These are phyloP conservation scores for Corinectria fuckeliana DNA, from an alignment of 2,329 filamentous ascomycete species.

Conservation along the genomic window DNA sequence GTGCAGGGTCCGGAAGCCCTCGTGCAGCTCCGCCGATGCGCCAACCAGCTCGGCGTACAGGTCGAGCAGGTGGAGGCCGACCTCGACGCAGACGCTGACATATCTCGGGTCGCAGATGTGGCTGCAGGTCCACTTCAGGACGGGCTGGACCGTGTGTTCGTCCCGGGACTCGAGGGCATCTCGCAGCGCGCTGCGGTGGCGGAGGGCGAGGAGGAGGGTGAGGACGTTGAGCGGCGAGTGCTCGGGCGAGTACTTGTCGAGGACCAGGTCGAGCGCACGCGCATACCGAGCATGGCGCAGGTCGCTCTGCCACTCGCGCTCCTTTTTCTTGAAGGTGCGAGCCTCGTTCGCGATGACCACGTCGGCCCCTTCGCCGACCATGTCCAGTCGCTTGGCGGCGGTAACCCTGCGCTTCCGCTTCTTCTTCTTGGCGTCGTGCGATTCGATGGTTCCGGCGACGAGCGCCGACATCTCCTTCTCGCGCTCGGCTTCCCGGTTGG, in stretches of 20 bases:
- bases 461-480: slow-evolving; percentile 87
- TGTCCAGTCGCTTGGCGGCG: slow-evolving; percentile 69
- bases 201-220: slow-evolving; percentile 81
- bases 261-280: slow-evolving; percentile 78
- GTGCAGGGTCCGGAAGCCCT: slow-evolving; percentile 72
- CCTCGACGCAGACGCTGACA: slow-evolving; percentile 80
- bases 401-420: slow-evolving; percentile 68
- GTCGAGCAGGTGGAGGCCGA: slow-evolving; percentile 82
- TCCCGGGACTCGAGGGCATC: slow-evolving; percentile 82
- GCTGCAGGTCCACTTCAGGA: slow-evolving; percentile 82
- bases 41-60: slow-evolving; percentile 84
- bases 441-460: slow-evolving; percentile 77
- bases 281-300: slow-evolving; percentile 80
- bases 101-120: slow-evolving; percentile 85
- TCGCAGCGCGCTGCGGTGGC: slow-evolving; percentile 85
- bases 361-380: slow-evolving; percentile 83
- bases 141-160: slow-evolving; percentile 79
- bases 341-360: slow-evolving; percentile 83
- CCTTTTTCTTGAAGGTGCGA: slow-evolving; percentile 59
- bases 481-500: slow-evolving; percentile 75
- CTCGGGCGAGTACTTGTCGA: slow-evolving; percentile 60
- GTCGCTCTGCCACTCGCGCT: slow-evolving; percentile 80
- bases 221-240: slow-evolving; percentile 69
- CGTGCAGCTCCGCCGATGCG: slow-evolving; percentile 74
- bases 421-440: slow-evolving; percentile 74